Conservation (phyloP, 768 basidiomycete species). For the Scleroderma citrinum region DNA sequence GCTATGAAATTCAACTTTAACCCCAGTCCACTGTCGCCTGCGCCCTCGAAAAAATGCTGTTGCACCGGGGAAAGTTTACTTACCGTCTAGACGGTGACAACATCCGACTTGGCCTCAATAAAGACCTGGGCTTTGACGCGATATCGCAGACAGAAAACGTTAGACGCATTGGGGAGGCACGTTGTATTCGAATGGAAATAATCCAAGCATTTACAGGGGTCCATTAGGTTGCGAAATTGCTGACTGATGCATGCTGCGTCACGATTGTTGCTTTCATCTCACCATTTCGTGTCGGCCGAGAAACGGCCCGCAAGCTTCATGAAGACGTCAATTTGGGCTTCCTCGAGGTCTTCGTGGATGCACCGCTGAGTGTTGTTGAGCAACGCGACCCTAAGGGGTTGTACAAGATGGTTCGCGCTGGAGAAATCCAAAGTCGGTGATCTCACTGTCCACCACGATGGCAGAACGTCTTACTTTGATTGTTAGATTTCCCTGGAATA, state of each 20-base stretch:
- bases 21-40: conserved; percentile 91
- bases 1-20: neutral
- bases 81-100: conserved; percentile 97
- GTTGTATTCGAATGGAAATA: conserved; percentile 7
- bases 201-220: neutral
- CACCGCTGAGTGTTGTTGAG: conserved; percentile 83
- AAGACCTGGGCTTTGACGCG: conserved; percentile 91
- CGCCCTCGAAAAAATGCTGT: conserved; percentile 91
- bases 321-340: conserved; percentile 68
- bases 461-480: conserved; percentile 1
- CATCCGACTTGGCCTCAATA: conserved; percentile 93
- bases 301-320: conserved; percentile 78
- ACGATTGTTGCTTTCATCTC: conserved; percentile 97
- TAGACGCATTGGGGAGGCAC: conserved; percentile 90
- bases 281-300: conserved; percentile 84
- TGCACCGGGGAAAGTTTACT: conserved; percentile 77
- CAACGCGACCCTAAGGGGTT: conserved; percentile 94
- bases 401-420: conserved; percentile 93
- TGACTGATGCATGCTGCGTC: conserved; percentile 82
- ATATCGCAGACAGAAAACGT: conserved; percentile 93
- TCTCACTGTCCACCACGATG: neutral
- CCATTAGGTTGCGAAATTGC: conserved; percentile 83
- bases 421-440: conserved; percentile 84
- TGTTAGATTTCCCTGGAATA: conserved; percentile 92
- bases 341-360: conserved; percentile 93